Evolutionary conservation across 78 protist genomes (phyloP).

Genomic region (Protostelium mycophagum): DNA sequence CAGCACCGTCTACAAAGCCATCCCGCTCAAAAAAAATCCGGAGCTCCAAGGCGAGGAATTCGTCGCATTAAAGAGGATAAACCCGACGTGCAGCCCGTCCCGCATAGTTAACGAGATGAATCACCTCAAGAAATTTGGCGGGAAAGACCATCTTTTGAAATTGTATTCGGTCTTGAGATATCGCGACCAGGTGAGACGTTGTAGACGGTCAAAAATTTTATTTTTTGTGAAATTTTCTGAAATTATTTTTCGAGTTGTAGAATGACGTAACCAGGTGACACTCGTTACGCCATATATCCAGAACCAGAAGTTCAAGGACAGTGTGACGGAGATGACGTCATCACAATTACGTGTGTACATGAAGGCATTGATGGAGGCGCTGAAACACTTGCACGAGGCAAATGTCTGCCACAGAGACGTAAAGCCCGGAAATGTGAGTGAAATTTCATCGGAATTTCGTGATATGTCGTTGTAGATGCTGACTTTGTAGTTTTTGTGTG

Average conservation of each 20-base stretch:
- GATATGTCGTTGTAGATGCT: conserved; percentile 21
- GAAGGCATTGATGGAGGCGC: conserved; percentile 32
- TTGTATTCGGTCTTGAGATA: conserved; percentile 20
- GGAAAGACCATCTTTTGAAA: conserved; percentile 5
- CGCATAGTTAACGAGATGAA: conserved; percentile 42
- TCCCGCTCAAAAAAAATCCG: conserved; percentile 6
- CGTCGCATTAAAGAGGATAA: conserved; percentile 52
- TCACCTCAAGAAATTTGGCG: conserved; percentile 25
- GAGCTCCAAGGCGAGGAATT: background rate
- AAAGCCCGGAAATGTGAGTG: conserved; percentile 23
- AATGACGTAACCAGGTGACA: conserved; percentile 7
- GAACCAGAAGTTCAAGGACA: conserved; percentile 27
- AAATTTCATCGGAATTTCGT: background rate
- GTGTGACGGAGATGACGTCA: conserved; percentile 14
- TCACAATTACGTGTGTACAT: conserved; percentile 19
- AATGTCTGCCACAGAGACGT: conserved; percentile 75
- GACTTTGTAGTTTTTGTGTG: conserved; percentile 69
- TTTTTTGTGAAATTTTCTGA: too few relatives aligned
- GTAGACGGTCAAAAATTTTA: too few relatives aligned
- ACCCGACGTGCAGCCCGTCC: conserved; percentile 34
- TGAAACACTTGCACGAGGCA: conserved; percentile 30
- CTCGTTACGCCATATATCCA: conserved; percentile 8
- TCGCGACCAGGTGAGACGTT: conserved; percentile 22
- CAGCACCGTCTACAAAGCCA: conserved; percentile 40
- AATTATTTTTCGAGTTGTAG: background rate